A percentile compares a stretch with the other conserved stretches of the same genome.
Evolutionary conservation across 257 asterid species (phyloP).

Genomic region (Fraxinus cuspidata): DNA sequence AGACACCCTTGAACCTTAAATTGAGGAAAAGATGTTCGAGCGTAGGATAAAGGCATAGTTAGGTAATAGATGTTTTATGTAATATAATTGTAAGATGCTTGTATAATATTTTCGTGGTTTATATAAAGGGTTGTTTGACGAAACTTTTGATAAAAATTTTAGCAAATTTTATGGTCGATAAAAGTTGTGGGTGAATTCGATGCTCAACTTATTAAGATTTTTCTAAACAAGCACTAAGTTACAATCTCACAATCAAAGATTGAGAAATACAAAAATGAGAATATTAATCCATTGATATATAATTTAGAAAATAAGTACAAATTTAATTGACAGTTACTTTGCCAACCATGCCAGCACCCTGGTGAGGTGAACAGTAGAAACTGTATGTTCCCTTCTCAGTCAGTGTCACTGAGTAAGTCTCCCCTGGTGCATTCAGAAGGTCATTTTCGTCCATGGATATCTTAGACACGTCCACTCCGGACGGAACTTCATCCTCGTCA

Average conservation of each 20-base stretch:
- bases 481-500: slow-evolving; percentile 75
- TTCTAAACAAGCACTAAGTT: too few species aligned
- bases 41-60: not conserved
- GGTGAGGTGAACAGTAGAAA: slow-evolving; percentile 88
- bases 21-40: not conserved
- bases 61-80: not conserved
- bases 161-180: too few species aligned
- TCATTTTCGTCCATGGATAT: slow-evolving; percentile 76
- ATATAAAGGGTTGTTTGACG: too few species aligned
- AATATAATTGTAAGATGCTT: not conserved
- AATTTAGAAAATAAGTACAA: not conserved
- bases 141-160: too few species aligned
- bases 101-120: too few species aligned
- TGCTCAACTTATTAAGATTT: too few species aligned
- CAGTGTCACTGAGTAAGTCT: slow-evolving; percentile 60
- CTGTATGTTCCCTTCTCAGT: slow-evolving; percentile 79
- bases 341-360: slow-evolving; percentile 85
- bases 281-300: slow-evolving; percentile 3
- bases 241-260: too few species aligned
- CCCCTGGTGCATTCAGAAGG: slow-evolving; percentile 64
- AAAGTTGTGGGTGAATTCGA: too few species aligned
- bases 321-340: slow-evolving; percentile 65
- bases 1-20: too few species aligned
- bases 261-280: slow-evolving; percentile 19
- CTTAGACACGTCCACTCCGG: slow-evolving; percentile 70